These are phyloP conservation scores for Exophiala calicioides DNA, from an alignment of 2,329 filamentous ascomycete species.

Conservation along the genomic window DNA sequence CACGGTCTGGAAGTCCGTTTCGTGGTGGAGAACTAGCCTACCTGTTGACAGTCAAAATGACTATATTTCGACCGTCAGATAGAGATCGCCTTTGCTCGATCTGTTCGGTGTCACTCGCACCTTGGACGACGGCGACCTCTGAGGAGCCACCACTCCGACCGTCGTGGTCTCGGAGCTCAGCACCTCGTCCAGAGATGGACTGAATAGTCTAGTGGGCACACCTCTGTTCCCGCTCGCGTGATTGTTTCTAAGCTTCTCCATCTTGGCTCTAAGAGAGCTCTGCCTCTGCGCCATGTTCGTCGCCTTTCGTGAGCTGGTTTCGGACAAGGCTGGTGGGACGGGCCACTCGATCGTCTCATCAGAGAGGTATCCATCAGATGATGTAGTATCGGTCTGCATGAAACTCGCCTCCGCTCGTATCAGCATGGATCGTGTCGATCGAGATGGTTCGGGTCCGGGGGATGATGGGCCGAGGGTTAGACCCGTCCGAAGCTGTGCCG, in stretches of 20 bases:
- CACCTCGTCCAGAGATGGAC: slow-evolving; percentile 12
- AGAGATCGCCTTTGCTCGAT: slow-evolving; percentile 29
- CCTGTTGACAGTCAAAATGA: neutral
- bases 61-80: slow-evolving; percentile 26
- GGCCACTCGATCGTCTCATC: slow-evolving; percentile 26
- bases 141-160: slow-evolving; percentile 5
- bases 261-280: neutral
- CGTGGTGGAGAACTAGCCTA: neutral
- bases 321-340: slow-evolving; percentile 14
- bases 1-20: neutral
- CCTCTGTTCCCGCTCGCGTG: slow-evolving; percentile 7
- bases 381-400: slow-evolving; percentile 24
- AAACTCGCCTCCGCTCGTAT: slow-evolving; percentile 18
- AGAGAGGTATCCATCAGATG: slow-evolving; percentile 24
- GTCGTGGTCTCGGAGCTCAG: slow-evolving; percentile 4
- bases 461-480: slow-evolving; percentile 11
- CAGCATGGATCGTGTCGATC: slow-evolving; percentile 15
- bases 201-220: slow-evolving; percentile 1
- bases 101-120: slow-evolving; percentile 27
- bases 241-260: slow-evolving; percentile 13
- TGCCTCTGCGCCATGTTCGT: neutral
- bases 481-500: slow-evolving; percentile 35
- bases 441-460: neutral
- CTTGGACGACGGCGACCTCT: slow-evolving; percentile 21
- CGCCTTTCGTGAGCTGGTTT: slow-evolving; percentile 6